Percentiles rank a stretch among this genome's conserved stretches.
phyloP scores from a whole-genome alignment of 352 stramenopile species.

The Phytophthora pluvialis region DNA sequence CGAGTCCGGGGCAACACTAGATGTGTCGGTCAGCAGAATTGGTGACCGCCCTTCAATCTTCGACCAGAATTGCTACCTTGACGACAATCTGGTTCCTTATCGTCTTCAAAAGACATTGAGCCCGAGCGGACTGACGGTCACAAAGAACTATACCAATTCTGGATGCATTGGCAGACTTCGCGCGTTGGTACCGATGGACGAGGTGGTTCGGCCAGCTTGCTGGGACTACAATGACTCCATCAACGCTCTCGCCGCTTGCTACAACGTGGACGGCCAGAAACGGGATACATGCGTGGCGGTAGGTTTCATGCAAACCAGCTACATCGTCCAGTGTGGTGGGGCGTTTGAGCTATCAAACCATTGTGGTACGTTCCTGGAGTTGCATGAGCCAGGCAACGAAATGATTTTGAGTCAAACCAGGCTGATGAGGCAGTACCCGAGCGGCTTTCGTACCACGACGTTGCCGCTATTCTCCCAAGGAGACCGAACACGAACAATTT shows the following conservation, averaged over 20 bases:
- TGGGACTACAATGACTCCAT: slow-evolving; percentile 88
- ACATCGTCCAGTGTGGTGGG: slow-evolving; percentile 78
- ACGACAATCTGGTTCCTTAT: slow-evolving; percentile 53
- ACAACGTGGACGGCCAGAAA: slow-evolving; percentile 61
- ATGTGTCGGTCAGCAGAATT: slow-evolving; percentile 67
- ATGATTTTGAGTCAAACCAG: slow-evolving; percentile 78
- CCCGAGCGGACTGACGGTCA: slow-evolving; percentile 44
- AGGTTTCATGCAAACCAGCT: slow-evolving; percentile 81
- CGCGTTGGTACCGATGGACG: slow-evolving; percentile 51
- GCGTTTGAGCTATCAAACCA: slow-evolving; percentile 74
- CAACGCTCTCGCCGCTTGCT: slow-evolving; percentile 66
- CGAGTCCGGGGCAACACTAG: slow-evolving; percentile 61
- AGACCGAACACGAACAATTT: slow-evolving; percentile 67
- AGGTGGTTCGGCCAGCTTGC: slow-evolving; percentile 70
- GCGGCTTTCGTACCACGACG: slow-evolving; percentile 77
- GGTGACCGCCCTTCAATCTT: slow-evolving; percentile 74
- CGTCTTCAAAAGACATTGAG: slow-evolving; percentile 66
- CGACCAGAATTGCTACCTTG: slow-evolving; percentile 77
- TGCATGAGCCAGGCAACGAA: slow-evolving; percentile 72
- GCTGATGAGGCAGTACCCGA: slow-evolving; percentile 73
- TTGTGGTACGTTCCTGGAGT: slow-evolving; percentile 87
- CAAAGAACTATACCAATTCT: slow-evolving; percentile 60
- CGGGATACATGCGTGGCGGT: slow-evolving; percentile 74
- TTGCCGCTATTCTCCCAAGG: slow-evolving; percentile 76
- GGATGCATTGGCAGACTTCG: slow-evolving; percentile 59